These are phyloP conservation scores for Hypoxylon subgilvum DNA, from an alignment of 495 filamentous ascomycete genomes.

Conservation along the genomic window DNA sequence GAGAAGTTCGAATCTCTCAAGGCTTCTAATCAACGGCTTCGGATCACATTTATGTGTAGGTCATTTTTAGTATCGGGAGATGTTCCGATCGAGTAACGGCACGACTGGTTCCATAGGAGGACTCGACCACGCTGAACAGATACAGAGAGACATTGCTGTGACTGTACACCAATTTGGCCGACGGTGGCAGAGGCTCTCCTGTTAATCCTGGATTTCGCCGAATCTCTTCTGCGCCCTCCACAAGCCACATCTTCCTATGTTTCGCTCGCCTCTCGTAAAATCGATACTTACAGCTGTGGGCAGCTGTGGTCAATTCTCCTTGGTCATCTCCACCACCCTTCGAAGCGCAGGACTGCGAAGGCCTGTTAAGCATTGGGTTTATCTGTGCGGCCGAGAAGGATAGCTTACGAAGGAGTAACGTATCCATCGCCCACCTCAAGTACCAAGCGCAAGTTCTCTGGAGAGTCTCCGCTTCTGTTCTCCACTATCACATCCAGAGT, in stretches of 20 bases:
- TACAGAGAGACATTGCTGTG: constrained; percentile 2
- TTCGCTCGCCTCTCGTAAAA: constrained; percentile 3
- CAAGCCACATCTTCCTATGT: constrained; percentile 46
- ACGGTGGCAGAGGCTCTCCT: constrained; percentile 55
- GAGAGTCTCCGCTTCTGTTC: constrained; percentile 11
- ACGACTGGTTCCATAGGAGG: no score
- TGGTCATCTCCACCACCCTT: constrained; percentile 16
- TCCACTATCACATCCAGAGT: neutral
- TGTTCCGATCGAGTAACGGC: no score
- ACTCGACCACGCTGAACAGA: constrained; percentile 11
- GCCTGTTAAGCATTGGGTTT: neutral
- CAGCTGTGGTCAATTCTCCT: constrained; percentile 5
- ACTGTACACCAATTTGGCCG: constrained; percentile 46
- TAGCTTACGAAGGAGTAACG: constrained; percentile 14
- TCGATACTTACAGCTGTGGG: constrained; percentile 19
- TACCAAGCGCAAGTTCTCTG: constrained; percentile 10
- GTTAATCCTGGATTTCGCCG: constrained; percentile 56
- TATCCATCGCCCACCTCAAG: constrained; percentile 9
- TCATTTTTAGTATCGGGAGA: no score
- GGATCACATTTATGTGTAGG: no score
- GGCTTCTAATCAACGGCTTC: no score
- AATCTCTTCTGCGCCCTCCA: constrained; percentile 57
- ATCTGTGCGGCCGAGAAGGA: neutral
- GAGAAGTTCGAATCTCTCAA: no score
- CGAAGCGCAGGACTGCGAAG: constrained; percentile 9